Evolutionary conservation across 2,329 filamentous ascomycete genomes (phyloP), one percentile per base, ranked within the genome.

Genomic region (Pseudogymnoascus verrucosus): DNA sequence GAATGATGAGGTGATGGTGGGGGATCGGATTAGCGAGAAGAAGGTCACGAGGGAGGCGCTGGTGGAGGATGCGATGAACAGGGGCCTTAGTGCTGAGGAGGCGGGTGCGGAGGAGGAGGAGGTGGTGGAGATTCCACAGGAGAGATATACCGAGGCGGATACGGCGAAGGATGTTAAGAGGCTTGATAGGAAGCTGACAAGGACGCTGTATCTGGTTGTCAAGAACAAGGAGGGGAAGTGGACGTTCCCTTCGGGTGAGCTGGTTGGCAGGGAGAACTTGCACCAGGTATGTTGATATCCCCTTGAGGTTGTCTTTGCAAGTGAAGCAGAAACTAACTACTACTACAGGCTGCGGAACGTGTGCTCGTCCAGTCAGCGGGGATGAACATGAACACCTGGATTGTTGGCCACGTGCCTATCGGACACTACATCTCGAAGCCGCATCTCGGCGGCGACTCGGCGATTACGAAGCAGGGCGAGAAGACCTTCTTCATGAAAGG

Each of bases 371-470:
- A 90, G 71, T 81, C 91, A 3, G 92, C 89, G 8, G 95, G 95
- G 64, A 78, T 90, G 66, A 96, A 99, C 82, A 98, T 99, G 93
- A 98, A 98, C 80, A 97, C 92, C 63, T 99, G 95, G 93, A 85
- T 98, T 69, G 90, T 99, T 61, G 93, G 92, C 65, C 92, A 92
- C 71, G 89, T 89, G 64, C 95, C 95, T 10, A 84, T 97, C 64
- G 93, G 93, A 26, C 89, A 97, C 77, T 78, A 89, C 72, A 81
- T 90, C 68, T 79, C 78, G 66, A 78, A 85, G 67, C 81, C 82
- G 69, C 69, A 75, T 71, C 70, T 79, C 72, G 74, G 76, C 69
- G 73, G 76, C 69, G 77, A 81, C 72, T 71, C 74, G 34, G 21
- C 65, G 2, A 70, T 81, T 54, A 71, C 75, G 64, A 69, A 74